Evolutionary conservation across 1,284 basidiomycete species (phyloP), one percentile per base, ranked within the genome.

Genomic region (Heterobasidion occidentale): DNA sequence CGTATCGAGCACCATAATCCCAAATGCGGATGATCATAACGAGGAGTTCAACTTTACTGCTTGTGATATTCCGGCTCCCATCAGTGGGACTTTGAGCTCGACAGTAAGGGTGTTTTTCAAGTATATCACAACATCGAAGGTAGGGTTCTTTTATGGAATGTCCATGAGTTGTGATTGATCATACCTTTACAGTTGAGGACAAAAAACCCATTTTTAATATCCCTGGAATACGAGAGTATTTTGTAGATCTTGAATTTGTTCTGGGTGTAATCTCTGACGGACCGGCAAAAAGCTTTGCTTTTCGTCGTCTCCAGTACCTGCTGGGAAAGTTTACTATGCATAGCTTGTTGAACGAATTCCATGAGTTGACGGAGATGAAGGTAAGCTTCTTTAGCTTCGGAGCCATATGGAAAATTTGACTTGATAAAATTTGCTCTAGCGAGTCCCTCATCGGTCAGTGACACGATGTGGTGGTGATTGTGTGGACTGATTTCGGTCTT

Each of bases 321-420:
- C 79, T 87, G n/a, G 90, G 90, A 74, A 98, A 98, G 71, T 99
- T 96, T 77, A 90, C 89, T 55, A 90, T 99, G 83, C 96, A 98
- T 69, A 83, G 79, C 49, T 77, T 99, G 12, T 74, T 99, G 62
- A 97, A 99, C 63, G 96, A 99, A 70, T 92, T 91, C 64, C 89
- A 95, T 64, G 96, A 99, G 68, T 70, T 97, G 59, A 90, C 93
- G 2, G 94, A 96, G 65, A 98, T 99, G 92, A 99, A 99, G 81
- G 90, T 86, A 56, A 53, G 76, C 63, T 14, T 54, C 9, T 7
- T 36, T 49, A 27, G 44, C 20, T 20, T 51, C 7, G 9, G 27
- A 3, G 27, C 27, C 27, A 27, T 27, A 3, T 50, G 19, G 27
- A 36, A 36, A 7, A 42, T 15, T 7, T 8, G 11, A n/a, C 2